A percentile compares a stretch with the other conserved stretches of the same genome.
These are phyloP conservation scores for Neonectria faginata DNA, from an alignment of 2,329 filamentous ascomycete genomes.

Conservation along the genomic window DNA sequence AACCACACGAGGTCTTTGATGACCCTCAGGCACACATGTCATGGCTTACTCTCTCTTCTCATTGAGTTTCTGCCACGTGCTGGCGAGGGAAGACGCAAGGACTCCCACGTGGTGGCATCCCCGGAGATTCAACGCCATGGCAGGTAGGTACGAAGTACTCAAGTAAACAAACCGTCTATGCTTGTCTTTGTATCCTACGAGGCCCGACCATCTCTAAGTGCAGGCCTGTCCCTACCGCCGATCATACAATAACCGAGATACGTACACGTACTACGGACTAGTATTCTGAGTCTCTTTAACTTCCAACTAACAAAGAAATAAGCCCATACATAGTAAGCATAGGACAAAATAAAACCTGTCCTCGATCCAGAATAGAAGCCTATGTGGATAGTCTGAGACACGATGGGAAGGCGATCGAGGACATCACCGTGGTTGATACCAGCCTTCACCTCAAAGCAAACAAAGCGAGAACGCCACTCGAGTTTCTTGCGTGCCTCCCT, in stretches of 20 bases:
- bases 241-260: neutral
- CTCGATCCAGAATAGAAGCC: neutral
- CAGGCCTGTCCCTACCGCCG: neutral
- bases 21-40: neutral
- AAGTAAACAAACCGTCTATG: neutral
- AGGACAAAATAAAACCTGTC: neutral
- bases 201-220: neutral
- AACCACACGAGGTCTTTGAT: neutral
- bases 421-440: neutral
- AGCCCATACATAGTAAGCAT: neutral
- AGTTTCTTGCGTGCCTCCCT: neutral
- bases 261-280: neutral
- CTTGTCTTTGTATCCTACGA: neutral
- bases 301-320: neutral
- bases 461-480: neutral
- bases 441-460: neutral
- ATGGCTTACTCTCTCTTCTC: neutral
- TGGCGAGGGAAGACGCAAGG: neutral
- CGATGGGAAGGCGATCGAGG: too few species aligned
- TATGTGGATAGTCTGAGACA: neutral
- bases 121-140: neutral
- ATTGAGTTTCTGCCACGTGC: slow-evolving; percentile 5
- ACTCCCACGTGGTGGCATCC: neutral
- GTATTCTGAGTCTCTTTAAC: neutral
- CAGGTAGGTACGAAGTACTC: neutral